Percentiles rank a stretch among this genome's conserved stretches.
Conservation (phyloP, 768 basidiomycete genomes). For the Leccinum broughii region DNA sequence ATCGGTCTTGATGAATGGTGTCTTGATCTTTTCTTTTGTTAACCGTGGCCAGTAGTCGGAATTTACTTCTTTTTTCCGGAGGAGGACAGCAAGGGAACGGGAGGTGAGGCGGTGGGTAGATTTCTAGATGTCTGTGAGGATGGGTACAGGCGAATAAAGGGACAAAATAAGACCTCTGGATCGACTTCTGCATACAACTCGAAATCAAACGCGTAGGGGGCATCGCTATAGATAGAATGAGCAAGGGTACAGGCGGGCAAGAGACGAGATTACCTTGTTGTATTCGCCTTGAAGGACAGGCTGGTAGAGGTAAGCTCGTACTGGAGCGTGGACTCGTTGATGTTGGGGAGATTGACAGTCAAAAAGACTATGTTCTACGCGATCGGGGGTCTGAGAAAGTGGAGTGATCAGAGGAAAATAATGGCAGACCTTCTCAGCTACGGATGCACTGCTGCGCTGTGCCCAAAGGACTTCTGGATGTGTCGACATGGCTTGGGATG, state of each 20-base stretch:
- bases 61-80: conserved; percentile 79
- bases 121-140: conserved; percentile 17
- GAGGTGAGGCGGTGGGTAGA: conserved; percentile 56
- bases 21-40: conserved; percentile 83
- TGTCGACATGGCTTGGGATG: conserved; percentile 34
- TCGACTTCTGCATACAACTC: conserved; percentile 75
- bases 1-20: conserved; percentile 88
- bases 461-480: conserved; percentile 96
- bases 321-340: conserved; percentile 55
- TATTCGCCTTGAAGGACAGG: conserved; percentile 64
- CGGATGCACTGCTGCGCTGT: conserved; percentile 75
- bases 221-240: conserved; percentile 30
- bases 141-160: neutral
- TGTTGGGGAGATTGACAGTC: conserved; percentile 82
- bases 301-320: conserved; percentile 57
- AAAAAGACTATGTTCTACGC: conserved; percentile 81
- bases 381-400: conserved; percentile 4
- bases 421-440: conserved; percentile 61
- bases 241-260: neutral
- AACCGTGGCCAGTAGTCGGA: conserved; percentile 91
- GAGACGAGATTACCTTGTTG: conserved; percentile 54
- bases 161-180: conserved; percentile 56
- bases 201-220: conserved; percentile 73
- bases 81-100: conserved; percentile 63
- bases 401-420: neutral